Evolutionary conservation across 129 eudicot genomes (phyloP), one percentile per base, ranked within the genome.

Genomic region (Kitagawia praeruptora): DNA sequence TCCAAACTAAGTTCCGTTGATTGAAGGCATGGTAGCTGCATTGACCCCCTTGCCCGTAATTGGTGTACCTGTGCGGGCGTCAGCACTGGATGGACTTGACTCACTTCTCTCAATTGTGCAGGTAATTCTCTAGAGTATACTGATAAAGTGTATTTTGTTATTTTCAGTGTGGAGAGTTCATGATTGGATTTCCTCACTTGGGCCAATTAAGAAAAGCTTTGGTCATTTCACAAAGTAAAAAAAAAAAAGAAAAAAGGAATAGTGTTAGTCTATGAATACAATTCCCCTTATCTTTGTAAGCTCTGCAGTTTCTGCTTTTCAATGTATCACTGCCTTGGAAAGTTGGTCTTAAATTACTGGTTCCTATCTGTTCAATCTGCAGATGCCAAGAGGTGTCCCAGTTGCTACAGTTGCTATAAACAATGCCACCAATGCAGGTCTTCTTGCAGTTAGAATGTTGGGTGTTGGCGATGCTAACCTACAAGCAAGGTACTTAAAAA

Each of bases 301-400:
- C 9, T 66, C 41, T 66, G 41, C 21, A 21, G 41, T 66, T 66
- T 66, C 25, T 18, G 41, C 23, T 69, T 69, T 41, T 69, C 40
- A 31, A 4, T 70, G 23, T 15, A 38, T 70, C 6, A 34, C 23
- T 70, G 2, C 25, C 74, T 34, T 14, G 12, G 14, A 23, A 44
- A 10, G 34, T 41, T 41, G 49, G 15, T 40, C 37, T 73, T 40
- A 23, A 42, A 21, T 42, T 73, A 73, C 18, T 23, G 37, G 38
- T 27, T 9, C 2, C 16, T n/a, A 27, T 48, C 37, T 51, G 18
- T 45, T 46, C 34, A 37, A 69, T 63, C 13, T 79, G 84, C 80
- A 95, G 99, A 92, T 95, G 99, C 99, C 99, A 12, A 92, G 99
- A 80, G 99, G 99, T 66, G 97, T 95, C 61, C 99, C 97, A 56